Conservation (phyloP, 257 asterid species). For the Salvia splendens region DNA sequence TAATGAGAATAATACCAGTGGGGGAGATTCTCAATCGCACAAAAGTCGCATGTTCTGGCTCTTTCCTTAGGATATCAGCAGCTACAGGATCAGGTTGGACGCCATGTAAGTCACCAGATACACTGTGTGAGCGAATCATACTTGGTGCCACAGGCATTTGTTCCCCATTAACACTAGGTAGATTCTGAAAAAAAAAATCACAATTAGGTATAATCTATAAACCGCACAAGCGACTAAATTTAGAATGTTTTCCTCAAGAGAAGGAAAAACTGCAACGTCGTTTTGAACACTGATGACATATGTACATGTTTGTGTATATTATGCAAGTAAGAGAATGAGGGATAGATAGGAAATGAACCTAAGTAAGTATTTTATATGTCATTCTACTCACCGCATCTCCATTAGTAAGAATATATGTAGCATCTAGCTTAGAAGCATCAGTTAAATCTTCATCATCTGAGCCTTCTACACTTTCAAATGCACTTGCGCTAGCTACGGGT, state of each 20-base stretch:
- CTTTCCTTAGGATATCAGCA: constrained; percentile 89
- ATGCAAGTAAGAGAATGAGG: constrained; percentile 21
- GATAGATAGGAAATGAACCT: constrained; percentile 22
- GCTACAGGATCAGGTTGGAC: constrained; percentile 95
- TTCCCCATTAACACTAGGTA: constrained; percentile 60
- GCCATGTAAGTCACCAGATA: constrained; percentile 87
- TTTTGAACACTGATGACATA: neutral
- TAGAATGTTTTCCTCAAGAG: constrained; percentile 4
- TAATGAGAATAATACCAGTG: constrained; percentile 51
- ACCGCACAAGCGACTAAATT: constrained; percentile 10
- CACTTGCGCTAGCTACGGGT: constrained; percentile 87
- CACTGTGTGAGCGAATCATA: constrained; percentile 87
- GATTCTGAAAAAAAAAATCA: constrained; percentile 48
- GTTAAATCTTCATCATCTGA: constrained; percentile 88
- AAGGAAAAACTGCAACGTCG: neutral
- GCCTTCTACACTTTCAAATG: constrained; percentile 90
- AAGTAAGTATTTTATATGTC: constrained; percentile 17
- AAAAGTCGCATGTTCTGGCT: constrained; percentile 91
- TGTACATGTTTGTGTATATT: neutral
- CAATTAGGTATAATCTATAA: constrained; percentile 35
- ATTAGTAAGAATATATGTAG: constrained; percentile 64
- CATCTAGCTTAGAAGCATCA: constrained; percentile 54
- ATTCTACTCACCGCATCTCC: constrained; percentile 64
- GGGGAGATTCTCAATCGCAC: constrained; percentile 85
- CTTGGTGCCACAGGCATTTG: constrained; percentile 58